Evolutionary conservation across 345 rosid species (phyloP).

Genomic region (Acer campestre): DNA sequence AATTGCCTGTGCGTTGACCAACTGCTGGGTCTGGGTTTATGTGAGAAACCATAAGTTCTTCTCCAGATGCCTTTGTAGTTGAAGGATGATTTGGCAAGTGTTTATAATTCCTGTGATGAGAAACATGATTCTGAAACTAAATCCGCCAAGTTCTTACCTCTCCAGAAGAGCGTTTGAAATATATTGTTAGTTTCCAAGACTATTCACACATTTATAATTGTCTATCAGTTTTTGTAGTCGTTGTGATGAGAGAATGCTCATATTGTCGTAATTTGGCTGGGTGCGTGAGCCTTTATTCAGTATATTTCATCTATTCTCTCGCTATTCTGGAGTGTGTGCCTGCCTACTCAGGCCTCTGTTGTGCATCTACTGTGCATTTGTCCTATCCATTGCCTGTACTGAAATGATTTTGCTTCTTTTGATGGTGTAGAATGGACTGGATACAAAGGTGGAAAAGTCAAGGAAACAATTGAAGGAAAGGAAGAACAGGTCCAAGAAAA

Average conservation of each 20-base stretch:
- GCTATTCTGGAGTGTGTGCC: not conserved
- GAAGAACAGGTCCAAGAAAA: constrained; percentile 34
- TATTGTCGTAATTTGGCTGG: not conserved
- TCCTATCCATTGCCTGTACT: not conserved
- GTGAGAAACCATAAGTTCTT: not conserved
- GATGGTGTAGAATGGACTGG: constrained; percentile 36
- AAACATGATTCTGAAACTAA: not conserved
- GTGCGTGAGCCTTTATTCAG: not conserved
- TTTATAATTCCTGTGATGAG: not conserved
- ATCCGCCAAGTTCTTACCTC: not conserved
- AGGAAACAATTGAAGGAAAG: constrained; percentile 40
- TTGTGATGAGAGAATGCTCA: not conserved
- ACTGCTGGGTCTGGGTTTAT: not conserved
- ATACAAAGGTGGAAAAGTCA: constrained; percentile 34
- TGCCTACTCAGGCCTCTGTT: not conserved
- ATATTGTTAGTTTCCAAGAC: not conserved
- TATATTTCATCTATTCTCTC: not conserved
- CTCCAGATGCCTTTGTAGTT: not conserved
- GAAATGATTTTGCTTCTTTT: not conserved
- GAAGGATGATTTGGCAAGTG: not conserved
- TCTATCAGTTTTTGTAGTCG: not conserved
- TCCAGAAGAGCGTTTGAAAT: not conserved
- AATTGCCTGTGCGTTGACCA: not conserved
- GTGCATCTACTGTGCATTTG: not conserved
- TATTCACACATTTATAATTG: not conserved